Conservation (phyloP, 108 stramenopile genomes). For the Fragilaria crotonensis region DNA sequence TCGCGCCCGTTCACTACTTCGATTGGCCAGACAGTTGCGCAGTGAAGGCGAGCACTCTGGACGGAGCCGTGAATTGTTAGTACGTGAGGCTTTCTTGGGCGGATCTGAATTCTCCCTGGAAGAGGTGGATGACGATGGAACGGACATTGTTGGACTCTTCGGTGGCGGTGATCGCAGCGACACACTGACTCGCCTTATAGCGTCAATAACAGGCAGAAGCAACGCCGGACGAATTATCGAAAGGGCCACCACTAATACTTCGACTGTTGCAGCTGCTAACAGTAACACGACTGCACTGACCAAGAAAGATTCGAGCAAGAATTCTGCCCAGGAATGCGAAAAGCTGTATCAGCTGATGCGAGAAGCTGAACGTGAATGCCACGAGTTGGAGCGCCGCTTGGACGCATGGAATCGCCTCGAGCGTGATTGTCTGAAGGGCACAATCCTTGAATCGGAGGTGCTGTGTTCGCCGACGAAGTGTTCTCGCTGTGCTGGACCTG, state of each 20-base stretch:
- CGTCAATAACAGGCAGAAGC: slow-evolving; percentile 21
- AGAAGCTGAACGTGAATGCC: slow-evolving; percentile 68
- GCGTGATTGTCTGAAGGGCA: slow-evolving; percentile 28
- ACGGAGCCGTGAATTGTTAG: slow-evolving; percentile 44
- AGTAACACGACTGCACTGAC: not conserved
- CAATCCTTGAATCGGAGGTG: not conserved
- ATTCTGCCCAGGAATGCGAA: slow-evolving; percentile 41
- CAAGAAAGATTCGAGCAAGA: slow-evolving; percentile 6
- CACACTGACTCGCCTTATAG: slow-evolving; percentile 37
- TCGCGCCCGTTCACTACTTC: slow-evolving; percentile 40
- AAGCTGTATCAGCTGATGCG: slow-evolving; percentile 49
- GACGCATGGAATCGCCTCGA: slow-evolving; percentile 70
- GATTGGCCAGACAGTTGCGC: slow-evolving; percentile 54
- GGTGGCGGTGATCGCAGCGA: slow-evolving; percentile 29
- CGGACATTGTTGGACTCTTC: slow-evolving; percentile 35
- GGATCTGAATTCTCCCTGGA: slow-evolving; percentile 19
- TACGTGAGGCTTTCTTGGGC: slow-evolving; percentile 45
- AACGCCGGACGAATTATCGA: slow-evolving; percentile 3
- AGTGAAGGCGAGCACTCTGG: slow-evolving; percentile 25
- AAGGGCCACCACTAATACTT: slow-evolving; percentile 22
- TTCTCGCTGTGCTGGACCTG: slow-evolving; percentile 37
- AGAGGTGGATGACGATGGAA: slow-evolving; percentile 29
- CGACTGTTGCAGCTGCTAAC: not conserved
- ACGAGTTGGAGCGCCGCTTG: slow-evolving; percentile 49
- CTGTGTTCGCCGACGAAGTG: slow-evolving; percentile 55